phyloP scores from a whole-genome alignment of 129 eudicot genomes.

The Calendula officinalis region DNA sequence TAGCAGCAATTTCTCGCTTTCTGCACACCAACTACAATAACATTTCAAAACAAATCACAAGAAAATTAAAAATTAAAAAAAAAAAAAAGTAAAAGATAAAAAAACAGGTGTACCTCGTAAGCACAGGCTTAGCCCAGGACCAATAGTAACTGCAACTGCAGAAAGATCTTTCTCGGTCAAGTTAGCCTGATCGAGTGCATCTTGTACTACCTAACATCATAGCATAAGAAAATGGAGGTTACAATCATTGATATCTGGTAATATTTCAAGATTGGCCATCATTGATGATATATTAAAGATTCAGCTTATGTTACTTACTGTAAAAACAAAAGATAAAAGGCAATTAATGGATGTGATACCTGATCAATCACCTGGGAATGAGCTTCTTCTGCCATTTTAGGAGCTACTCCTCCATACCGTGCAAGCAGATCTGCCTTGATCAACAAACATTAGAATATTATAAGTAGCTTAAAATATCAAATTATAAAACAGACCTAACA shows the following conservation, averaged over 20 bases:
- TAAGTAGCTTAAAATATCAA: constrained; percentile 10
- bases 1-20: constrained; percentile 89
- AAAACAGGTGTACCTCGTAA: constrained; percentile 57
- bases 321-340: neutral
- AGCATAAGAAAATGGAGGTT: neutral
- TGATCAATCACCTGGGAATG: constrained; percentile 83
- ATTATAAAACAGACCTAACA: neutral
- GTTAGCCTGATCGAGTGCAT: constrained; percentile 91
- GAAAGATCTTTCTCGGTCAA: constrained; percentile 67
- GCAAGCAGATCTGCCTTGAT: constrained; percentile 93
- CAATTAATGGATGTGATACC: constrained; percentile 31
- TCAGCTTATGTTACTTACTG: neutral
- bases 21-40: constrained; percentile 76
- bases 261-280: neutral
- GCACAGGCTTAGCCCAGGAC: constrained; percentile 96
- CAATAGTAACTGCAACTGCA: constrained; percentile 98
- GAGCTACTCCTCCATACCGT: constrained; percentile 94
- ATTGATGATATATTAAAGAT: neutral
- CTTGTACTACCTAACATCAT: constrained; percentile 73
- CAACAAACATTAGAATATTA: constrained; percentile 30
- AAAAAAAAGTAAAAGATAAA: neutral
- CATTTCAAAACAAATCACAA: constrained; percentile 18
- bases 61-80: constrained; percentile 2
- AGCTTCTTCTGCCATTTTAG: constrained; percentile 99
- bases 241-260: neutral